Evolutionary conservation across 345 rosid genomes (phyloP).

Genomic region (Excoecaria agallocha): DNA sequence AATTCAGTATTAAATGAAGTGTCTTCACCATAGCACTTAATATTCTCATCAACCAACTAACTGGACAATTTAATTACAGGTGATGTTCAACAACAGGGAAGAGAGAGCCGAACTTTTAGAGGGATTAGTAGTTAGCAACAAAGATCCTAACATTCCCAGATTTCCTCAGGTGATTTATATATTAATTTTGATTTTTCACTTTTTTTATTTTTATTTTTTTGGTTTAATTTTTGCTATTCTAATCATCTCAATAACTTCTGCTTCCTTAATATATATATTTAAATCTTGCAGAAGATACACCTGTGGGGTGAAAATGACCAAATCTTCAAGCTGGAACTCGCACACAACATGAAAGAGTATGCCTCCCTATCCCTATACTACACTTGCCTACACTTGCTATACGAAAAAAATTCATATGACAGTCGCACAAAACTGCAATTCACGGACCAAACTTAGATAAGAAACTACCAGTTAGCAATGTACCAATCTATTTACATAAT

Average conservation of each 20-base stretch:
- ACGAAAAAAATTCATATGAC: too few relatives aligned
- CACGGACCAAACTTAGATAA: too few relatives aligned
- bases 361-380: background rate
- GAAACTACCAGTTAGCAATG: too few relatives aligned
- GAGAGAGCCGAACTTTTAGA: slow-evolving; percentile 83
- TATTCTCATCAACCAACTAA: too few relatives aligned
- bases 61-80: slow-evolving; percentile 39
- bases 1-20: too few relatives aligned
- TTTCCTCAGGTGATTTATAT: slow-evolving; percentile 49
- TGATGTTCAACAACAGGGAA: slow-evolving; percentile 79
- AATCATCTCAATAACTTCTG: too few relatives aligned
- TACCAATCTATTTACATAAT: too few relatives aligned
- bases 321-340: slow-evolving; percentile 66
- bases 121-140: slow-evolving; percentile 60
- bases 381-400: too few relatives aligned
- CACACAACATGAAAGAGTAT: slow-evolving; percentile 82
- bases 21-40: too few relatives aligned
- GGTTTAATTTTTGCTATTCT: background rate
- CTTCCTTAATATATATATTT: background rate
- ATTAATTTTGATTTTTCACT: background rate
- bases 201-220: background rate
- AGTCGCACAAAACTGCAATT: too few relatives aligned
- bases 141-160: slow-evolving; percentile 46
- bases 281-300: slow-evolving; percentile 62
- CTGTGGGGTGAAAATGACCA: slow-evolving; percentile 91